These are phyloP conservation scores for Verticillium zaregamsianum DNA, from an alignment of 2,329 filamentous ascomycete species.

Conservation along the genomic window DNA sequence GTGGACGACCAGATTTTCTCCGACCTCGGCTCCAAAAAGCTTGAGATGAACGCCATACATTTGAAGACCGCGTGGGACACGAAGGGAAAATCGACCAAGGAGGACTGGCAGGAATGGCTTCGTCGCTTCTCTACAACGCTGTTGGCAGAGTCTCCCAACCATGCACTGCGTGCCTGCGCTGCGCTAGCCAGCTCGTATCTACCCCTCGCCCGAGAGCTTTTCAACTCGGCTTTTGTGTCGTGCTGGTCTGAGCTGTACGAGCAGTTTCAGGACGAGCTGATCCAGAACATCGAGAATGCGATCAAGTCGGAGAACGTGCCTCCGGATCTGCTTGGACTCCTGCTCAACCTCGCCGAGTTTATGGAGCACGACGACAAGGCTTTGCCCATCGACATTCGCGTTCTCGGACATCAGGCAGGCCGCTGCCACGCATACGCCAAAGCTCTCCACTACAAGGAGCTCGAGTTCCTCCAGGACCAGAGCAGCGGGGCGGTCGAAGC, in stretches of 20 bases:
- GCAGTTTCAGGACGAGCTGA: slow-evolving; percentile 93
- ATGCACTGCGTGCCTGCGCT: slow-evolving; percentile 89
- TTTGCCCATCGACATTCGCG: slow-evolving; percentile 92
- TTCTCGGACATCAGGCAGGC: slow-evolving; percentile 88
- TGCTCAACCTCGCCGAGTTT: slow-evolving; percentile 96
- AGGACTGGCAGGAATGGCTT: slow-evolving; percentile 99
- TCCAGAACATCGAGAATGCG: slow-evolving; percentile 91
- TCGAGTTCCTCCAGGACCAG: slow-evolving; percentile 97
- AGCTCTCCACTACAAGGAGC: slow-evolving; percentile 95
- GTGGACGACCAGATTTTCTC: slow-evolving; percentile 76
- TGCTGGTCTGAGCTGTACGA: slow-evolving; percentile 99
- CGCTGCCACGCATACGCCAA: slow-evolving; percentile 98
- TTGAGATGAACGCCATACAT: slow-evolving; percentile 96
- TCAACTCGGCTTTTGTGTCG: slow-evolving; percentile 98
- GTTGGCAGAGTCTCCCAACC: slow-evolving; percentile 91
- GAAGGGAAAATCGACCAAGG: slow-evolving; percentile 91
- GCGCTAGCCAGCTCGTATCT: slow-evolving; percentile 87
- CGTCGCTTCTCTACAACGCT: slow-evolving; percentile 93
- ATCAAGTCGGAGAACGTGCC: slow-evolving; percentile 94
- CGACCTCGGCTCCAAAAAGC: slow-evolving; percentile 85
- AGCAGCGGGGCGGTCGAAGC: slow-evolving; percentile 94
- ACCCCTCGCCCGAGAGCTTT: slow-evolving; percentile 85
- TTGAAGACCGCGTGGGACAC: slow-evolving; percentile 97
- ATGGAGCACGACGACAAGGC: slow-evolving; percentile 99
- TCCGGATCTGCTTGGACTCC: slow-evolving; percentile 87